Base-by-base conservation (phyloP, 257 asterid species). In the Scutellaria galericulata region DNA sequence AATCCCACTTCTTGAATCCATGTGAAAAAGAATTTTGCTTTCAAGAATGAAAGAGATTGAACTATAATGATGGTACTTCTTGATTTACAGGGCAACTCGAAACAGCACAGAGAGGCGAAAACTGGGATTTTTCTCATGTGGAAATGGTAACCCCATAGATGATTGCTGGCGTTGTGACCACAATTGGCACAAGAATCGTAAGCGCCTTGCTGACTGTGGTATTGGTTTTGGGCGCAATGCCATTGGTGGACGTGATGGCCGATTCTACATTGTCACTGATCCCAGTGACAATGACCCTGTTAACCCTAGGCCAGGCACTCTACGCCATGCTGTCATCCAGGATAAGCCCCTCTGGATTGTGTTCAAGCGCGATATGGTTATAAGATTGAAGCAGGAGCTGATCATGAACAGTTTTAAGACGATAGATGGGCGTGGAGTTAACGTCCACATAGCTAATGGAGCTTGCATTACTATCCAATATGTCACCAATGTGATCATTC, bases 191-290 rank as follows among this genome's bases (percentile, higher is more conserved):
- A 88, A 80, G 81, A 92, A 92, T 79, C 90, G 97, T 12, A 92
- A 89, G 70, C 84, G 93, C 35, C 93, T 92, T 5, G 97, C 97
- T 22, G 84, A 86, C 54, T 92, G 97, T 75, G 96, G 95, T 41
- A 93, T 93, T 60, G 98, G 98, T 18, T 93, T 93, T 22, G 98
- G 98, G 14, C 88, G 98, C 13, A 93, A 90, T 45, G 98, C 98
- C 4, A 72, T 93, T 73, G 98, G 98, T 20, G 98, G 98, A 10
- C 93, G 97, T 13, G 96, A 93, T 59, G 98, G 98, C 1, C 75
- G 84, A 8, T 93, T 55, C 86, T 93, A 93, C 42, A 87, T 90
- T 0, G 97, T 93, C 56, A 83, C 95, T 18, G 98, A 93, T 76
- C 61, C 93, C 6, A 60, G 85, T 4, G 93, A 93, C 18, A 87